Evolutionary conservation across 2,329 filamentous ascomycete species (phyloP).

Genomic region (Leptographium radiaticola): DNA sequence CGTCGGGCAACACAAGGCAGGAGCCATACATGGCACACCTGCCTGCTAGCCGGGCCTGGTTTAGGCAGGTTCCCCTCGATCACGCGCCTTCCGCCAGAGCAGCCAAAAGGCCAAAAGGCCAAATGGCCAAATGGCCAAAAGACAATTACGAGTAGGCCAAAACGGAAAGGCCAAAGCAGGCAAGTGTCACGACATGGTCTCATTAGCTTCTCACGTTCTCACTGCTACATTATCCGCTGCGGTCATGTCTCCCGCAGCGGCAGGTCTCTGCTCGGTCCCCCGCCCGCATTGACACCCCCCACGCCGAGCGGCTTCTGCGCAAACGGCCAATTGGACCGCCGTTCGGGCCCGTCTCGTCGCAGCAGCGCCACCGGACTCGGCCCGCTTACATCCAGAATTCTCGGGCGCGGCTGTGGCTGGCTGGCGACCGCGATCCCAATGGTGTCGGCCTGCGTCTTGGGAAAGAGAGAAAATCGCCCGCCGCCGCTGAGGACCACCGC

Average conservation of each 20-base stretch:
- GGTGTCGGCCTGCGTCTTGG: conserved; percentile 6
- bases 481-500: neutral
- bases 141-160: no score
- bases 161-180: no score
- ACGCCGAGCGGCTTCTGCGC: conserved; percentile 8
- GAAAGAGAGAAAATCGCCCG: conserved; percentile 14
- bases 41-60: no score
- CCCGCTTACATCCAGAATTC: neutral
- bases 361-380: conserved; percentile 4
- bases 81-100: no score
- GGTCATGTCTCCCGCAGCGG: conserved; percentile 1
- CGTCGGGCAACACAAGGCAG: no score
- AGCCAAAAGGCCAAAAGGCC: no score
- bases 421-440: conserved; percentile 1
- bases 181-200: no score
- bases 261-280: conserved; percentile 6
- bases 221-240: neutral
- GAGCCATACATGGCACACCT: no score
- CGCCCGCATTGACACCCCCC: conserved; percentile 10
- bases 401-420: neutral
- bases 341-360: conserved; percentile 5
- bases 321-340: conserved; percentile 4
- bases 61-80: no score
- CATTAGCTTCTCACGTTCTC: no score
- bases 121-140: no score